Conservation (phyloP, 73 alveolate genomes). For the Symbiodinium pilosum region DNA sequence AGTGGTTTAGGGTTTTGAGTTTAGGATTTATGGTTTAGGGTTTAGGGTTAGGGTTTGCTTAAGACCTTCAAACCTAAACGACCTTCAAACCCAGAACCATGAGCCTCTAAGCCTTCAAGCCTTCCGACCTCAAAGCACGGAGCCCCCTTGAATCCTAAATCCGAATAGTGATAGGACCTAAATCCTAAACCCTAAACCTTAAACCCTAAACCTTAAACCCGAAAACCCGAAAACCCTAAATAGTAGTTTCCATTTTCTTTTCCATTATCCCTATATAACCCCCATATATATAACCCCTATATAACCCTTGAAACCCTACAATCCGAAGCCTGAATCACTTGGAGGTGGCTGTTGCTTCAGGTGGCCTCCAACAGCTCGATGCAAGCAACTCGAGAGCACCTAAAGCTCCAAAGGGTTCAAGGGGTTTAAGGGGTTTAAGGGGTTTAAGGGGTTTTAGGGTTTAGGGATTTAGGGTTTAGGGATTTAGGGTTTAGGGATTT, state of each 20-base stretch:
- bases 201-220: background rate
- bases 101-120: background rate
- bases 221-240: no score
- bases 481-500: no score
- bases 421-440: background rate
- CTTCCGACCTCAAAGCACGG: background rate
- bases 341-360: conserved; percentile 1
- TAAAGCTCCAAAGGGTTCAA: background rate
- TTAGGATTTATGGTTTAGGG: background rate
- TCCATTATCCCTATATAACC: no score
- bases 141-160: background rate
- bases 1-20: no score
- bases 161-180: background rate
- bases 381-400: background rate
- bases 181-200: background rate
- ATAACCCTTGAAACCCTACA: background rate
- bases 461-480: no score
- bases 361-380: background rate
- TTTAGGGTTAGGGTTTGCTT: background rate
- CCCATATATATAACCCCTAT: no score
- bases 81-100: background rate
- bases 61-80: background rate
- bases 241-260: no score
- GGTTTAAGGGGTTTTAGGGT: background rate
- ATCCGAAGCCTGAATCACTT: background rate